Evolutionary conservation across 2,329 filamentous ascomycete genomes (phyloP), one percentile per base, ranked within the genome.

Genomic region (Sporothrix humicola): DNA sequence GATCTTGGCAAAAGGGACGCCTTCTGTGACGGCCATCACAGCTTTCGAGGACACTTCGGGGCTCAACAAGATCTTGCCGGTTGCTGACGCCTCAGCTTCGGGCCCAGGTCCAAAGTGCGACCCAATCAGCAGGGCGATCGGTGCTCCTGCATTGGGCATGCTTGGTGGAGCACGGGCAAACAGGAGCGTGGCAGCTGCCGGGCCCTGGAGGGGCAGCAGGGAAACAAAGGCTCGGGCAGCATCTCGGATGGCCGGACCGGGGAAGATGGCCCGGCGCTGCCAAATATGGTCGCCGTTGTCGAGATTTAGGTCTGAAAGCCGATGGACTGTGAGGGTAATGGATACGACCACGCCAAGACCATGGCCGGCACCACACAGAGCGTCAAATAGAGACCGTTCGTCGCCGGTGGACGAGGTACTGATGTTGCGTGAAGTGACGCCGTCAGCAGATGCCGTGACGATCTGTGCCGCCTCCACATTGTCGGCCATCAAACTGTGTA

Each of bases 401-500:
- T 78, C 78, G 15, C 50, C 23, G 0, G 72, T 74, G 0, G 78
- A 79, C 0, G 76, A 73, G 1, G 73, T 26, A 17, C 71, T 74
- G 0, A 80, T 71, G 0, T 78, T 75, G 0, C 79, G 3, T n/a
- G n/a, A n/a, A 0, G 75, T 2, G 8, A 10, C 42, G 6, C 54
- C 48, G 0, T 76, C 69, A 0, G 78, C 77, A 3, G 65, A 37
- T 1, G 77, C 75, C 0, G 79, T 79, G 2, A 82, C 66, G 3
- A 82, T 31, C 0, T 78, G 79, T 4, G 81, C 78, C 0, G 77
- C 76, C 0, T 79, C 69, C 8, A 81, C 76, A 10, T 79, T 76
- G 26, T 83, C 82, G 3, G 79, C 77, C 75, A 80, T 79, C 72
- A 81, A 78, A 12, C 82, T 80, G 15, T 81, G 77, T 5, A 80